phyloP scores from a whole-genome alignment of 176 grass and related monocot species.

The Triticum urartu region DNA sequence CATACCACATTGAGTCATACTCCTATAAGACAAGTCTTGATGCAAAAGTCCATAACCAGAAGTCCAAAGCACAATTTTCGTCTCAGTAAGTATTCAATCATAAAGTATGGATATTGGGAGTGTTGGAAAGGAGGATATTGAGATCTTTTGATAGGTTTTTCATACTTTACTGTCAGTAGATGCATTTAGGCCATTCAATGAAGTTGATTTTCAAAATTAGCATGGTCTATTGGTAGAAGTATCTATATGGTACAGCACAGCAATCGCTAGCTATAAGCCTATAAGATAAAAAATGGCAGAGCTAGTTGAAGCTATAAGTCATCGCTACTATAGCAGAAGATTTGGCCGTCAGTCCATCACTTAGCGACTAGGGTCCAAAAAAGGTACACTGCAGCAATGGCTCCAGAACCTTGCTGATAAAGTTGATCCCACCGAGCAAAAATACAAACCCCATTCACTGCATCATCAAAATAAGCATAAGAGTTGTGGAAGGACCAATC shows the following conservation, averaged over 20 bases:
- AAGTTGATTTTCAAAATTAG: background rate
- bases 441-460: background rate
- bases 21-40: background rate
- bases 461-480: slow-evolving; percentile 8
- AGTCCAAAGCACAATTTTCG: background rate
- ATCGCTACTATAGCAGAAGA: too few species aligned
- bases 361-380: background rate
- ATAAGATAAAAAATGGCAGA: too few species aligned
- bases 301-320: too few species aligned
- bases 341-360: too few species aligned
- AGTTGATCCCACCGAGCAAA: background rate
- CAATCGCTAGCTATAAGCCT: too few species aligned
- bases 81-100: background rate
- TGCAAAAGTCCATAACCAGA: background rate
- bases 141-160: background rate
- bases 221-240: background rate
- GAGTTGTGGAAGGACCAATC: background rate
- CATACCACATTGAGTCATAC: background rate
- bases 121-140: background rate
- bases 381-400: background rate
- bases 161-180: background rate
- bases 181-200: background rate
- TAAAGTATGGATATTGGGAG: background rate
- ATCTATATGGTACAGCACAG: background rate
- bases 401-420: background rate